These are phyloP conservation scores for Umbelopsis vinacea DNA, from an alignment of 192 early-diverging fungal genomes.

Conservation along the genomic window DNA sequence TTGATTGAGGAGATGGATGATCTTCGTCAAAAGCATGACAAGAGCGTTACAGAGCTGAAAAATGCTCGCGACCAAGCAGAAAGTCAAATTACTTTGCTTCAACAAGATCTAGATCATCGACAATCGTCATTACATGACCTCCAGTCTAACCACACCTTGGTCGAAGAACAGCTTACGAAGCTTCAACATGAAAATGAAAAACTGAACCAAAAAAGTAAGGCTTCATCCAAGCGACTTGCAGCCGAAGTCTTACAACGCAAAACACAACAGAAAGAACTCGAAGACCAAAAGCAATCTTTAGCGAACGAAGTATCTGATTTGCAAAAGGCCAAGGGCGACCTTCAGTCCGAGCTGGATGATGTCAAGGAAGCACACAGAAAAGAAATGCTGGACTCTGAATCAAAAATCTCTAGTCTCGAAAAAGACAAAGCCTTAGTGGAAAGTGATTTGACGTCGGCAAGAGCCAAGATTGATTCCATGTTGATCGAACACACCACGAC, in stretches of 20 bases:
- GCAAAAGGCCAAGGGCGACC: neutral
- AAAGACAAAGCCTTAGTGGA: neutral
- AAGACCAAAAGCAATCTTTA: neutral
- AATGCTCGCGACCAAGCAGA: neutral
- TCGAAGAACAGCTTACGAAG: neutral
- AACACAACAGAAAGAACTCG: neutral
- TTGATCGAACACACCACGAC: neutral
- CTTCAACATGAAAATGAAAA: neutral
- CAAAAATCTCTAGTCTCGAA: neutral
- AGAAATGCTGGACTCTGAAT: conserved; percentile 1
- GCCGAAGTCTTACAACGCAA: neutral
- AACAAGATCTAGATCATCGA: neutral
- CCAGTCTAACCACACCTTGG: neutral
- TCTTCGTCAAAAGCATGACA: neutral
- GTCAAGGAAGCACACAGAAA: neutral
- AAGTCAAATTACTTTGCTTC: neutral
- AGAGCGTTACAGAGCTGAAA: neutral
- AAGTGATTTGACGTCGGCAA: neutral
- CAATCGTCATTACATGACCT: neutral
- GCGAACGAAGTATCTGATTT: neutral
- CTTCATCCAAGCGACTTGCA: neutral
- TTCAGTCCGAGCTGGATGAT: neutral
- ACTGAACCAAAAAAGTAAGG: neutral
- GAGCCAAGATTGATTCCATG: conserved; percentile 13
- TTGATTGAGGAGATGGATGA: conserved; percentile 19